Conservation (phyloP, 805 yeast species). For the Kodamaea restingae region DNA sequence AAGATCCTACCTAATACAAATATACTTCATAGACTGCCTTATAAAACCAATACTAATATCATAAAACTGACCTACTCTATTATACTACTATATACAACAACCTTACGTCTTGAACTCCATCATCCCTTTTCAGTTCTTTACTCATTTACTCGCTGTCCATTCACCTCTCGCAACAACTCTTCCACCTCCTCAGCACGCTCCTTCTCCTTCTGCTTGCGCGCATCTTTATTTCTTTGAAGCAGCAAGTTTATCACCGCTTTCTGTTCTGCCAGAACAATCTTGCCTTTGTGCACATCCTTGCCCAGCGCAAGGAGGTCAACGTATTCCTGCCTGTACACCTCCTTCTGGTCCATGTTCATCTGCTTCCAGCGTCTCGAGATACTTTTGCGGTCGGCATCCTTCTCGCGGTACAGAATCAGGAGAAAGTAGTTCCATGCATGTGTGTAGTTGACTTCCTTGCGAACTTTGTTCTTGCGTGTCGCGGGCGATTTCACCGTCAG, state of each 20-base stretch:
- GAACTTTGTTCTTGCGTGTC: constrained; percentile 5
- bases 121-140: no score
- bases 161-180: constrained; percentile 5
- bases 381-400: constrained; percentile 13
- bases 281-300: constrained; percentile 26
- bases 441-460: constrained; percentile 17
- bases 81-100: no score
- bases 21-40: no score
- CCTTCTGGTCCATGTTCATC: constrained; percentile 25
- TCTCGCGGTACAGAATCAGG: constrained; percentile 13
- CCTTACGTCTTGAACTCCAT: no score
- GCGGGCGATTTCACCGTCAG: neutral
- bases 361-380: constrained; percentile 23
- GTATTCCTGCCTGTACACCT: constrained; percentile 25
- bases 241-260: constrained; percentile 16
- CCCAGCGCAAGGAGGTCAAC: constrained; percentile 23
- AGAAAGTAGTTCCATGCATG: constrained; percentile 38
- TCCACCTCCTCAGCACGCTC: constrained; percentile 1
- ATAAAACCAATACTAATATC: no score
- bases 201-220: constrained; percentile 6
- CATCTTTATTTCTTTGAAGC: constrained; percentile 13
- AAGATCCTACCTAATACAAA: no score
- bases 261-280: constrained; percentile 24
- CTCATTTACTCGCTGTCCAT: no score
- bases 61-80: no score